These are phyloP conservation scores for Pyrenophora tritici-repentis DNA, from an alignment of 2,329 filamentous ascomycete species.

Conservation along the genomic window DNA sequence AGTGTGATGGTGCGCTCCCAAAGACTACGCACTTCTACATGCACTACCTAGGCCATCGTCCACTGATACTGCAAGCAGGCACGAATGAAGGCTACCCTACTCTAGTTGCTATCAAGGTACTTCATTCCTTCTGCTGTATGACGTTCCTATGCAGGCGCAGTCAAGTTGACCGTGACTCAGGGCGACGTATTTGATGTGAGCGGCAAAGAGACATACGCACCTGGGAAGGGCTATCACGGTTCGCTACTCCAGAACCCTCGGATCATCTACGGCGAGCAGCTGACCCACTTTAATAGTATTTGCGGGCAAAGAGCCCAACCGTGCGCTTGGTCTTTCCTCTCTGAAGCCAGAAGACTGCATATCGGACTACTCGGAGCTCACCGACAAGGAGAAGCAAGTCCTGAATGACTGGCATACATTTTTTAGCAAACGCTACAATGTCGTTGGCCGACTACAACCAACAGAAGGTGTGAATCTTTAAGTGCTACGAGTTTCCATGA, in stretches of 20 bases:
- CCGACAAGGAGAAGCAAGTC: slow-evolving; percentile 81
- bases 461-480: slow-evolving; percentile 28
- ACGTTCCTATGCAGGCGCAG: not conserved
- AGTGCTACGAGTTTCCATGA: not conserved
- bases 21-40: not conserved
- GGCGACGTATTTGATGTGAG: slow-evolving; percentile 94
- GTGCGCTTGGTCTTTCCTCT: slow-evolving; percentile 84
- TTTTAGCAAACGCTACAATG: slow-evolving; percentile 95
- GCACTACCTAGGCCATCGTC: not conserved
- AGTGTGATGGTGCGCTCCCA: slow-evolving; percentile 73
- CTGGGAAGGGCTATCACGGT: slow-evolving; percentile 86
- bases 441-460: slow-evolving; percentile 64
- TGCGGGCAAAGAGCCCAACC: slow-evolving; percentile 93
- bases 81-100: slow-evolving; percentile 65
- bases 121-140: not conserved
- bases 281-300: slow-evolving; percentile 69
- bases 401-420: slow-evolving; percentile 94
- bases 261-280: not conserved
- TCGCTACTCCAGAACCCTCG: slow-evolving; percentile 39
- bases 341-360: slow-evolving; percentile 80
- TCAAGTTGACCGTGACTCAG: slow-evolving; percentile 51
- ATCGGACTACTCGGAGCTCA: slow-evolving; percentile 81
- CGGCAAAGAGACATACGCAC: slow-evolving; percentile 83
- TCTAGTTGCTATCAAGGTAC: slow-evolving; percentile 64
- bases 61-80: slow-evolving; percentile 54